These are phyloP conservation scores for Aspergillus chevalieri DNA, from an alignment of 2,329 filamentous ascomycete genomes.

Conservation along the genomic window DNA sequence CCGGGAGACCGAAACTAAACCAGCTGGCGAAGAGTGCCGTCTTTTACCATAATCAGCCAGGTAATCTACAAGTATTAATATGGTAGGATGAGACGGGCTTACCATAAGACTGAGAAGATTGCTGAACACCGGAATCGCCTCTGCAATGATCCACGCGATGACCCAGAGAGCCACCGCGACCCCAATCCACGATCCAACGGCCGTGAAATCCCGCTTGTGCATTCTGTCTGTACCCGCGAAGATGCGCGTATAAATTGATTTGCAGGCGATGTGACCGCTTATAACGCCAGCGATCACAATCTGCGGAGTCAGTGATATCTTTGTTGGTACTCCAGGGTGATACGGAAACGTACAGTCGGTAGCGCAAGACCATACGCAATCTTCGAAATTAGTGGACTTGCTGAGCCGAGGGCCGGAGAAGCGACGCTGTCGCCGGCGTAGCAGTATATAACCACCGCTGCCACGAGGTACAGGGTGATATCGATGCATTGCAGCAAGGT, in stretches of 20 bases:
- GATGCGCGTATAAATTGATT: constrained; percentile 59
- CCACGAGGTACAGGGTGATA: constrained; percentile 58
- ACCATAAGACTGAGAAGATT: constrained; percentile 57
- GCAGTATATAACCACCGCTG: constrained; percentile 61
- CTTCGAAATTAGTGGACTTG: constrained; percentile 52
- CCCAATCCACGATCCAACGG: constrained; percentile 52
- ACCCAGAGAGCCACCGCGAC: constrained; percentile 54
- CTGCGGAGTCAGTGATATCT: neutral
- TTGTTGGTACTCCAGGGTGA: too few species aligned
- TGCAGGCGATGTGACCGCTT: constrained; percentile 59
- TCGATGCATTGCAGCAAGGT: constrained; percentile 55
- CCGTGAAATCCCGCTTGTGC: constrained; percentile 43
- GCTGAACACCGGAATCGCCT: constrained; percentile 64
- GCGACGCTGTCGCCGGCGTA: constrained; percentile 57
- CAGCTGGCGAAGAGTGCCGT: constrained; percentile 58
- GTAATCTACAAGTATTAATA: too few species aligned
- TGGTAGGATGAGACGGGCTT: constrained; percentile 5
- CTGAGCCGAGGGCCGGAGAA: constrained; percentile 61
- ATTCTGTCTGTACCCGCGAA: constrained; percentile 55
- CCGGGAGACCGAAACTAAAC: constrained; percentile 53
- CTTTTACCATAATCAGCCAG: constrained; percentile 5
- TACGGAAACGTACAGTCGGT: constrained; percentile 45
- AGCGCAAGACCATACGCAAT: constrained; percentile 62
- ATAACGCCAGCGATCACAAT: constrained; percentile 66
- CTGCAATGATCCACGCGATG: constrained; percentile 60